Base-by-base conservation (phyloP, 441 rosid genomes). In the Syzygium syzygioides region DNA sequence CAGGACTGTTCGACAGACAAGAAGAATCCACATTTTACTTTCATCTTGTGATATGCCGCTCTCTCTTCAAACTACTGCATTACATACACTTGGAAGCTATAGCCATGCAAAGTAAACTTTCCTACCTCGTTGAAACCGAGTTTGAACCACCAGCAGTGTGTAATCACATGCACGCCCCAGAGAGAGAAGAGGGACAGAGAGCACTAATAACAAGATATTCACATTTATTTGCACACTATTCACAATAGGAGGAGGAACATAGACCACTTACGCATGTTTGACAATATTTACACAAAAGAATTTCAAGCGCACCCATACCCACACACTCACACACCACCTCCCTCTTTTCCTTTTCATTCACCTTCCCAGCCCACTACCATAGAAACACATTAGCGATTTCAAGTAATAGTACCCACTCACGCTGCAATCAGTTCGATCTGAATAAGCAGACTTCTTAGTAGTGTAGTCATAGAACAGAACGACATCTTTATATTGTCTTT, bases 271-370 rank as follows among this genome's bases (percentile, higher is more conserved):
- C 23, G 25, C 62, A 87, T 86, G 88, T 89, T 90, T 91, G 91
- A 17, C 48, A 13, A 89, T 90, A 91, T 92, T 79, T 90, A 93
- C 95, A 93, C 32, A 55, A 92, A 93, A 91, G 93, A 91, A 91
- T 91, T 76, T 83, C 55, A 90, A 80, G 86, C 85, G 87, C 90
- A 76, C 52, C 17, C 89, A 13, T 89, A 66, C 76, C 28, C 52
- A 9, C 1, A 10, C 28, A 41, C 34, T 53, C 26, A 4, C 80
- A 71, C 50, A 37, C 52, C 50, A 71, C 83, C 83, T 71, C 52
- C 83, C n/a, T 19, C 79, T 68, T 34, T 19, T 68, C 79, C 48
- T 34, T 68, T 7, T 34, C 79, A 34, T 68, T 34, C 79, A 68
- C 79, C 79, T 68, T 19, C 48, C 79, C 23, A 71, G 83, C 17